phyloP scores from a whole-genome alignment of 805 yeast species.

The Schizosaccharomyces cryophilus region DNA sequence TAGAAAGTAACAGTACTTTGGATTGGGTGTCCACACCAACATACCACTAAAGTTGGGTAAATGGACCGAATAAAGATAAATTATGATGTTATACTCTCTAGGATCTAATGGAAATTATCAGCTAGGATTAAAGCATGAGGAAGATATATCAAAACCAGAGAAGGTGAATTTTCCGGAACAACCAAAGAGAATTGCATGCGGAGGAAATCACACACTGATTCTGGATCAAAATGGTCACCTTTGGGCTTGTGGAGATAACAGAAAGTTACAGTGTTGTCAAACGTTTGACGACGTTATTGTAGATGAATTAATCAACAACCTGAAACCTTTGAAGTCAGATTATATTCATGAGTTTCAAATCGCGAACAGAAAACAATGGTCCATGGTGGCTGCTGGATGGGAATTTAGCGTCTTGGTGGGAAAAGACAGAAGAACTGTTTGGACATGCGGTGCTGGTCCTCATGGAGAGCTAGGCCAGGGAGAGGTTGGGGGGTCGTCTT shows the following conservation, averaged over 20 bases:
- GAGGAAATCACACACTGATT: constrained; percentile 1
- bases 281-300: neutral
- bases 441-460: neutral
- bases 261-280: neutral
- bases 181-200: neutral
- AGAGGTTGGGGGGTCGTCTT: neutral
- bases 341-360: neutral
- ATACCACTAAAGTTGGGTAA: neutral
- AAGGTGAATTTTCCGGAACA: neutral
- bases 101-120: constrained; percentile 2
- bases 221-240: neutral
- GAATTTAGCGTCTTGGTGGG: neutral
- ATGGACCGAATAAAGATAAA: neutral
- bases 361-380: neutral
- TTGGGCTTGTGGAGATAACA: neutral
- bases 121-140: neutral
- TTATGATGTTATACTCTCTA: neutral
- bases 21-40: neutral
- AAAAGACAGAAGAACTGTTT: neutral
- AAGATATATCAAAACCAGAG: neutral
- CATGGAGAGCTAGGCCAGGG: neutral
- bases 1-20: neutral
- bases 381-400: neutral
- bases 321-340: neutral
- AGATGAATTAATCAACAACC: neutral